Evolutionary conservation across 805 yeast species (phyloP).

Genomic region (Teunomyces barrocoloradensis): DNA sequence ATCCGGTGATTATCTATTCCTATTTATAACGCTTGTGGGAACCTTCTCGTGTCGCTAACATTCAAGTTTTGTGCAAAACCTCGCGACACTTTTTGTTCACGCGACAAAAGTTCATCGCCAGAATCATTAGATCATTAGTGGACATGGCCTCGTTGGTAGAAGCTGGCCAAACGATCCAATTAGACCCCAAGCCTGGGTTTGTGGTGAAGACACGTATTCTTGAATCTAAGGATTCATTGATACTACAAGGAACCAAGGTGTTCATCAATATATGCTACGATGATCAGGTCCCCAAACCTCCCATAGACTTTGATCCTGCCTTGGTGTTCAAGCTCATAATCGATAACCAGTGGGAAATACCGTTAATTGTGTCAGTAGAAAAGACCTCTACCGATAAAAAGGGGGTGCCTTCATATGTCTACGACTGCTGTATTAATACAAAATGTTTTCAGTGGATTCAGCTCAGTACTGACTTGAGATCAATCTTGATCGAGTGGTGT

Average conservation of each 20-base stretch:
- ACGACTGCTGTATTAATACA: conserved; percentile 77
- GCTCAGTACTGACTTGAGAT: conserved; percentile 54
- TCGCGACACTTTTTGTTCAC: too few species aligned
- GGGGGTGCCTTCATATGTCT: conserved; percentile 61
- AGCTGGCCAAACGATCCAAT: conserved; percentile 16
- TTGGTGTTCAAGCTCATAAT: conserved; percentile 61
- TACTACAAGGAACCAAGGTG: conserved; percentile 46
- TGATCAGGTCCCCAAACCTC: conserved; percentile 62
- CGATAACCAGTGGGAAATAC: conserved; percentile 81
- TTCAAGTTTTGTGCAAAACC: too few species aligned
- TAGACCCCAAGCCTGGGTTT: conserved; percentile 63
- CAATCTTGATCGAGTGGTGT: conserved; percentile 79
- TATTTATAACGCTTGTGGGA: too few species aligned
- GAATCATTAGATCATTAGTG: not conserved
- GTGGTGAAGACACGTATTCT: conserved; percentile 65
- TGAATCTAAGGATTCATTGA: conserved; percentile 9
- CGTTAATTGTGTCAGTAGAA: conserved; percentile 65
- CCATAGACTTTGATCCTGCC: conserved; percentile 50
- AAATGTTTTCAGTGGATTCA: conserved; percentile 61
- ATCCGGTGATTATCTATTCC: too few species aligned
- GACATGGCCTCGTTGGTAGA: conserved; percentile 9
- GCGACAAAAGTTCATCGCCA: not conserved
- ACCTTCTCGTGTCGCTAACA: too few species aligned
- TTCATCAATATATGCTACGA: conserved; percentile 79
- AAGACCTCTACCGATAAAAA: conserved; percentile 64